A percentile compares a stretch with the other conserved stretches of the same genome.
phyloP scores from a whole-genome alignment of 2,329 filamentous ascomycete genomes.

The Aspergillus bombycis region DNA sequence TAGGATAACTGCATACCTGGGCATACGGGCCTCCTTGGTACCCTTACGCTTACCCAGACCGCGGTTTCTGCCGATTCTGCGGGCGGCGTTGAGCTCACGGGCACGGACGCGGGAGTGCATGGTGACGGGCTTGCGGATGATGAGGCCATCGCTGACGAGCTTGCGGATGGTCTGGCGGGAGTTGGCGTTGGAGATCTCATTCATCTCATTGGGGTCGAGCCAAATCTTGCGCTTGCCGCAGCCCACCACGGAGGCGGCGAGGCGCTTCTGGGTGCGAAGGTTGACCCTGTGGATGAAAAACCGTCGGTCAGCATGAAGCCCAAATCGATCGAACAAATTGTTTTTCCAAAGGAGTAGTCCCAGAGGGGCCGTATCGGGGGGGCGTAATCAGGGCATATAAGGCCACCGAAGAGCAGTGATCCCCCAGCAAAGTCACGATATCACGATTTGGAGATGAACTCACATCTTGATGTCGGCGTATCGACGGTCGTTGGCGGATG shows the following conservation, averaged over 20 bases:
- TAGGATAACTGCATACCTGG: constrained; percentile 66
- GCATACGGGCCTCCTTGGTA: constrained; percentile 99
- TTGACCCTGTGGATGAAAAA: constrained; percentile 76
- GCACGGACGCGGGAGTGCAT: constrained; percentile 99
- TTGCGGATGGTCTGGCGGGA: constrained; percentile 99
- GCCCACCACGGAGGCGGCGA: constrained; percentile 97
- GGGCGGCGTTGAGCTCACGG: constrained; percentile 90
- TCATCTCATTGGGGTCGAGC: constrained; percentile 99
- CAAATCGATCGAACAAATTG: constrained; percentile 18
- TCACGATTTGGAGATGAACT: constrained; percentile 37
- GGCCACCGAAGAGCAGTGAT: constrained; percentile 24
- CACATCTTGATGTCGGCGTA: constrained; percentile 52
- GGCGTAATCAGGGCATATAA: constrained; percentile 15
- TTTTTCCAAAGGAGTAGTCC: constrained; percentile 5
- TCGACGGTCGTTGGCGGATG: constrained; percentile 51
- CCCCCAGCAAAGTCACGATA: constrained; percentile 18
- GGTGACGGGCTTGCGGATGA: constrained; percentile 99
- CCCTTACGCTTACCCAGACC: constrained; percentile 99
- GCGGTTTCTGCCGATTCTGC: constrained; percentile 95
- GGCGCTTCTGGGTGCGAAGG: constrained; percentile 99
- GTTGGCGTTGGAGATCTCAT: constrained; percentile 99
- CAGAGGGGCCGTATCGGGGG: constrained; percentile 12
- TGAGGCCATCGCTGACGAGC: constrained; percentile 99
- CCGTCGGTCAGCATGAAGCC: constrained; percentile 35
- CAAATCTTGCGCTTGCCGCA: constrained; percentile 99